Conservation (phyloP, 139 green algal genomes). For the Nannochloris sp. region DNA sequence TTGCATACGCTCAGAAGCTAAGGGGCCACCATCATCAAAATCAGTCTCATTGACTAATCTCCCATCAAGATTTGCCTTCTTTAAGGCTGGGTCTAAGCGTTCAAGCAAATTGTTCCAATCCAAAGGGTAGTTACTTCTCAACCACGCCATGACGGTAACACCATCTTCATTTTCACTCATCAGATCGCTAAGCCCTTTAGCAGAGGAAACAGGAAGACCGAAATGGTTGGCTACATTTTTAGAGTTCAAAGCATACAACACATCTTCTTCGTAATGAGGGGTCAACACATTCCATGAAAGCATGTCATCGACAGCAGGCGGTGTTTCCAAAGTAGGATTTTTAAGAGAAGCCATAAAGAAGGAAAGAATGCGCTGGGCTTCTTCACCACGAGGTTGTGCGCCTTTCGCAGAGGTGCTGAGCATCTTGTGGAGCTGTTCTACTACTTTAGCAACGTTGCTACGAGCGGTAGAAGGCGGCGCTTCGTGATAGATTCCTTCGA, state of each 20-base stretch:
- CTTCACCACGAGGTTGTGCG: slow-evolving; percentile 48
- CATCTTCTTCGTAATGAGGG: slow-evolving; percentile 66
- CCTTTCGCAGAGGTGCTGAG: slow-evolving; percentile 38
- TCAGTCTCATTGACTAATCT: slow-evolving; percentile 34
- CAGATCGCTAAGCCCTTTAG: slow-evolving; percentile 18
- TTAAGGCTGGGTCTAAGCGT: slow-evolving; percentile 19
- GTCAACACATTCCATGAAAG: slow-evolving; percentile 59
- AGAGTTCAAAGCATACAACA: slow-evolving; percentile 52
- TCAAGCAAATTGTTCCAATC: slow-evolving; percentile 38
- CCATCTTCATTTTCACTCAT: slow-evolving; percentile 32
- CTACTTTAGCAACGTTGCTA: slow-evolving; percentile 15
- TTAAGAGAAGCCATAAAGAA: slow-evolving; percentile 64
- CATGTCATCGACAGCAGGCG: slow-evolving; percentile 55
- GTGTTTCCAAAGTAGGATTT: slow-evolving; percentile 47
- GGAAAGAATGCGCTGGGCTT: slow-evolving; percentile 62
- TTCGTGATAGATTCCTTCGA: slow-evolving; percentile 18
- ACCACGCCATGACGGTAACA: slow-evolving; percentile 31
- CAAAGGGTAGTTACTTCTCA: slow-evolving; percentile 6
- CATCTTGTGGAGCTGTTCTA: slow-evolving; percentile 41
- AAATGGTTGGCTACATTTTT: slow-evolving; percentile 22
- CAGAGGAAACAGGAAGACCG: slow-evolving; percentile 1
- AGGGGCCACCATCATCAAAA: slow-evolving; percentile 36
- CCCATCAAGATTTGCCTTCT: neutral
- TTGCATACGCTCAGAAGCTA: slow-evolving; percentile 39
- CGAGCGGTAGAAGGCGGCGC: neutral